These are phyloP conservation scores for Fusarium newnesense DNA, from an alignment of 2,329 filamentous ascomycete genomes.

Conservation along the genomic window DNA sequence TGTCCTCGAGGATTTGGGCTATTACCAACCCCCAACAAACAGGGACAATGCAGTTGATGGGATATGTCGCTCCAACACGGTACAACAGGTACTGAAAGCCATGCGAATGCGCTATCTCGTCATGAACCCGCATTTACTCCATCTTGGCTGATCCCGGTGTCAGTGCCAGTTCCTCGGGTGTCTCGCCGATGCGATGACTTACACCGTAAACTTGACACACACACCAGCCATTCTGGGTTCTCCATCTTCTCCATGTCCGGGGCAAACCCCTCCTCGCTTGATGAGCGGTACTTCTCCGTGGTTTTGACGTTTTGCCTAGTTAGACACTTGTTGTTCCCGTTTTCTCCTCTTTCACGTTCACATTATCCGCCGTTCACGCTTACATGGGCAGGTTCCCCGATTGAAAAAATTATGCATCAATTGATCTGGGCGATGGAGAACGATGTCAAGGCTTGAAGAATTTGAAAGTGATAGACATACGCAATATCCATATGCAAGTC, in stretches of 20 bases:
- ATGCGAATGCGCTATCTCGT: conserved; percentile 26
- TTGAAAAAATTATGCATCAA: conserved; percentile 9
- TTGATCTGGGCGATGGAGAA: neutral
- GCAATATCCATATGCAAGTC: neutral
- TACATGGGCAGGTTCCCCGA: neutral
- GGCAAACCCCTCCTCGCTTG: conserved; percentile 31
- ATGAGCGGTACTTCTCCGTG: conserved; percentile 6
- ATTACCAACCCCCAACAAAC: neutral
- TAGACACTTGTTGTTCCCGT: conserved; percentile 7
- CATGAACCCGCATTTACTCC: conserved; percentile 27
- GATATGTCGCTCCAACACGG: neutral
- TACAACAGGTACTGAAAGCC: neutral
- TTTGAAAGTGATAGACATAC: neutral
- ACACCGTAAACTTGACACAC: conserved; percentile 22
- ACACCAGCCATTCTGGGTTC: conserved; percentile 23
- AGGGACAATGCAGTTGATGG: neutral
- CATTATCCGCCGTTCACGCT: conserved; percentile 1
- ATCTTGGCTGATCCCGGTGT: conserved; percentile 35
- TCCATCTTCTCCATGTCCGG: conserved; percentile 26
- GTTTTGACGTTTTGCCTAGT: conserved; percentile 7
- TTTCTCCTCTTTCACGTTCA: conserved; percentile 23
- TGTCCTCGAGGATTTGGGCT: neutral
- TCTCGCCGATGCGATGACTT: conserved; percentile 24
- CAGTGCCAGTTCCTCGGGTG: conserved; percentile 41
- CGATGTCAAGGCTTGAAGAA: neutral